Conservation (phyloP, 768 basidiomycete species). For the Lentinula boryana region DNA sequence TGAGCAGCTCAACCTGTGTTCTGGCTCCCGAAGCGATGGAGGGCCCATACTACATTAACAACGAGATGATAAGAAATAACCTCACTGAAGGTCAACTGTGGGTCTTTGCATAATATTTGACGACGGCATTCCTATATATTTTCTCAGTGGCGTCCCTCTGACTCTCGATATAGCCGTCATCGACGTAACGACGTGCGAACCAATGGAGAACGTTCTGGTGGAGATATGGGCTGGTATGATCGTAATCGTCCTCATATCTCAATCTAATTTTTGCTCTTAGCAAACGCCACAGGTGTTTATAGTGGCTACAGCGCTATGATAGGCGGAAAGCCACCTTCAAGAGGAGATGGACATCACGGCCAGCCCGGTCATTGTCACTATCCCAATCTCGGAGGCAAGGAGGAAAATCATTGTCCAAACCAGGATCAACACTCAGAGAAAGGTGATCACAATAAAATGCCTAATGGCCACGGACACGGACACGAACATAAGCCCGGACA, state of each 20-base stretch:
- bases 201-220: constrained; percentile 26
- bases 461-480: not conserved
- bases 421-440: not conserved
- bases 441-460: not conserved
- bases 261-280: constrained; percentile 1
- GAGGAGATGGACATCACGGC: not conserved
- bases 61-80: constrained; percentile 20
- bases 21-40: constrained; percentile 15
- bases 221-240: constrained; percentile 26
- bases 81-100: constrained; percentile 20
- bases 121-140: not conserved
- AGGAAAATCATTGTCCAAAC: not conserved
- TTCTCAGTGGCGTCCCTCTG: constrained; percentile 24
- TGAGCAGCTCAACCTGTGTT: constrained; percentile 3
- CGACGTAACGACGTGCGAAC: constrained; percentile 29
- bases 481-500: not conserved
- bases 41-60: constrained; percentile 22
- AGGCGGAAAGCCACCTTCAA: not conserved
- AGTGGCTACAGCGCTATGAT: constrained; percentile 14
- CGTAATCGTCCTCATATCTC: no score
- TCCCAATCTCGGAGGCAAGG: not conserved
- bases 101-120: not conserved
- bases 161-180: constrained; percentile 31
- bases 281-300: constrained; percentile 23
- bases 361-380: not conserved